A percentile compares a stretch with the other conserved stretches of the same genome.
Conservation (phyloP, 768 basidiomycete genomes). For the Leccinum truebloodii region DNA sequence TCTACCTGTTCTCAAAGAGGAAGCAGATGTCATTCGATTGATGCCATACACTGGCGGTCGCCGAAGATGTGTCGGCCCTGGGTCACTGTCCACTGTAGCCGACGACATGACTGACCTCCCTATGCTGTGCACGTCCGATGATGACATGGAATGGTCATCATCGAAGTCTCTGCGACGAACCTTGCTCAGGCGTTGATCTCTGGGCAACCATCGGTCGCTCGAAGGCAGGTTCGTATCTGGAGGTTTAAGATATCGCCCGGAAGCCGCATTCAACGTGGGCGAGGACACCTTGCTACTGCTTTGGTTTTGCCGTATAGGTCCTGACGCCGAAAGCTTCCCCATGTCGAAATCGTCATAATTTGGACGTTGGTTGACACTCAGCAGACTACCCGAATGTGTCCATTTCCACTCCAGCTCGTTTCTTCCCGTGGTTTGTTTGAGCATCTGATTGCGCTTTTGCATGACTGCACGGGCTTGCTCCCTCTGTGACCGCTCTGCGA, state of each 20-base stretch:
- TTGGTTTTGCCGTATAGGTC: slow-evolving; percentile 64
- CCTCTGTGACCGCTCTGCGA: slow-evolving; percentile 70
- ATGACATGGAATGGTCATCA: slow-evolving; percentile 91
- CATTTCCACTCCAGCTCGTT: slow-evolving; percentile 66
- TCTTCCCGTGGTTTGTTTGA: slow-evolving; percentile 52
- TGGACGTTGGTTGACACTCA: slow-evolving; percentile 39
- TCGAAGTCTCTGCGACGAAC: slow-evolving; percentile 82
- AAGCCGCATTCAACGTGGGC: slow-evolving; percentile 60
- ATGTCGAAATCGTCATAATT: slow-evolving; percentile 35
- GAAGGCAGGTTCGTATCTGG: slow-evolving; percentile 35
- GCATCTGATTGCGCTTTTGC: slow-evolving; percentile 80
- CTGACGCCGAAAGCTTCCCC: slow-evolving; percentile 57
- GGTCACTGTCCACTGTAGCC: slow-evolving; percentile 84
- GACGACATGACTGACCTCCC: slow-evolving; percentile 78
- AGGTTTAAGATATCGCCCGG: slow-evolving; percentile 52
- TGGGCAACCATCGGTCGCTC: slow-evolving; percentile 48
- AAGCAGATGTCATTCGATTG: slow-evolving; percentile 74
- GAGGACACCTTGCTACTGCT: slow-evolving; percentile 41
- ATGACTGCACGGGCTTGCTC: slow-evolving; percentile 93
- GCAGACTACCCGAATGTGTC: slow-evolving; percentile 42
- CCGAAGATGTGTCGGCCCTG: slow-evolving; percentile 70
- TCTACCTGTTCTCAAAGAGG: slow-evolving; percentile 56
- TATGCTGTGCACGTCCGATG: slow-evolving; percentile 78
- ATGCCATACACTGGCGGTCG: slow-evolving; percentile 64
- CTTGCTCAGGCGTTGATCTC: slow-evolving; percentile 69